Evolutionary conservation across 164 flowering plant species (phyloP), one percentile per base, ranked within the genome.

Genomic region (Vitis riparia): DNA sequence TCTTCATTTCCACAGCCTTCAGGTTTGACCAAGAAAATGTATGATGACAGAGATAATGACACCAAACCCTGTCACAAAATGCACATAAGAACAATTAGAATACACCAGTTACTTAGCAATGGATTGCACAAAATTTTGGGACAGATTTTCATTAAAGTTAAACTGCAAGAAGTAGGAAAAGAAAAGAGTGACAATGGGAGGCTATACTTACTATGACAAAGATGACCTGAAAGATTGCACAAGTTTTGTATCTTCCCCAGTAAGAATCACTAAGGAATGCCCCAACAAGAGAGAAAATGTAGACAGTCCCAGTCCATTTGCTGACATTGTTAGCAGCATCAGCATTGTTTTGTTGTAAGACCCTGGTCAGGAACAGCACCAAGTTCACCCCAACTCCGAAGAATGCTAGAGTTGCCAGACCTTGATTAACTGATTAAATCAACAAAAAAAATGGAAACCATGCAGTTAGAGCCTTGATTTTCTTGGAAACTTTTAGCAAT

Each of bases 241-340:
- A 92, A 16, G 98, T 92, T 73, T 88, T 94, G 87, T 81, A 92
- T 75, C 98, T 71, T 51, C 98, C 98, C 98, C 98, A 94, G 72
- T 94, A 94, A 52, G 98, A 91, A 62, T 94, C 98, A 48, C 98
- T 94, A 27, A 92, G 83, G 69, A 86, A 88, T 16, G 92, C 92
- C 1, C 92, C 92, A 11, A 86, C 86, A 12, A 88, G 94, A 9
- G 98, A 94, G 87, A 89, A 94, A 67, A 94, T 88, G 73, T 94
- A 91, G 71, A 92, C 97, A 1, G 98, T 91, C 68, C 98, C 98
- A 1, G 97, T 94, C 98, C 98, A 94, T 80, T 91, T 94, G 84
- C 98, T 94, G 4, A 92, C 97, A 65, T 74, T 90, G 71, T 94
- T 94, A 2, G 98, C 98, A 12, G 98, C 98, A 9, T 83, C 92